phyloP scores from a whole-genome alignment of 345 rosid genomes.

The Raphanus raphanistrum region DNA sequence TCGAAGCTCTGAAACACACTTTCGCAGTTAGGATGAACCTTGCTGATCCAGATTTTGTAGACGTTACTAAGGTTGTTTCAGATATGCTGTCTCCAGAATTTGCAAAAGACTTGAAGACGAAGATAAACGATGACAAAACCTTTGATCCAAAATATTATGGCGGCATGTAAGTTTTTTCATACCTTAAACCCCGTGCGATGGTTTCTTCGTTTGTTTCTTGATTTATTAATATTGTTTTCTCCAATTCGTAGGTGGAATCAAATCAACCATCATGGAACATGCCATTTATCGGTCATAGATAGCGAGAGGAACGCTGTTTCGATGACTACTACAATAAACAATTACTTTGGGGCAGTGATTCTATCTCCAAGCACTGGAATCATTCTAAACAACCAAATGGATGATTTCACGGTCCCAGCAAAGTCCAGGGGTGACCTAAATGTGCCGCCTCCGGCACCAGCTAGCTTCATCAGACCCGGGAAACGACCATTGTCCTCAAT shows the following conservation, averaged over 20 bases:
- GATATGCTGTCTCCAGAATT: constrained; percentile 61
- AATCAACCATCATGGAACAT: constrained; percentile 59
- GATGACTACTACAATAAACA: constrained; percentile 60
- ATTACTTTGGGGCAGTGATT: constrained; percentile 51
- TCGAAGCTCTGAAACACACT: constrained; percentile 66
- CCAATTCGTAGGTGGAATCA: constrained; percentile 51
- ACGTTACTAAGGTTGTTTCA: constrained; percentile 44
- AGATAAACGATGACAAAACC: constrained; percentile 55
- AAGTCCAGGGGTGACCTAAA: neutral
- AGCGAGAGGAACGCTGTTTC: constrained; percentile 52
- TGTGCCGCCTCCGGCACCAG: constrained; percentile 47
- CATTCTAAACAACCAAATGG: constrained; percentile 71
- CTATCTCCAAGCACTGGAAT: constrained; percentile 62
- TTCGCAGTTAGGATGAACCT: constrained; percentile 69
- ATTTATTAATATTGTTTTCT: neutral
- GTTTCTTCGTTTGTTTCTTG: neutral
- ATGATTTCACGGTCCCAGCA: constrained; percentile 51
- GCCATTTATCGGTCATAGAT: constrained; percentile 62
- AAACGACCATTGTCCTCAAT: constrained; percentile 71
- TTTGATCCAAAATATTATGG: constrained; percentile 54
- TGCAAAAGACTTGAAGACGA: constrained; percentile 46
- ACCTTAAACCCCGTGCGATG: neutral
- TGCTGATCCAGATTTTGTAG: constrained; percentile 59
- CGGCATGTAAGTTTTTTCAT: constrained; percentile 42
- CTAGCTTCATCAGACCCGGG: constrained; percentile 56